Evolutionary conservation across 768 basidiomycete genomes (phyloP).

Genomic region (Suillus paluster): DNA sequence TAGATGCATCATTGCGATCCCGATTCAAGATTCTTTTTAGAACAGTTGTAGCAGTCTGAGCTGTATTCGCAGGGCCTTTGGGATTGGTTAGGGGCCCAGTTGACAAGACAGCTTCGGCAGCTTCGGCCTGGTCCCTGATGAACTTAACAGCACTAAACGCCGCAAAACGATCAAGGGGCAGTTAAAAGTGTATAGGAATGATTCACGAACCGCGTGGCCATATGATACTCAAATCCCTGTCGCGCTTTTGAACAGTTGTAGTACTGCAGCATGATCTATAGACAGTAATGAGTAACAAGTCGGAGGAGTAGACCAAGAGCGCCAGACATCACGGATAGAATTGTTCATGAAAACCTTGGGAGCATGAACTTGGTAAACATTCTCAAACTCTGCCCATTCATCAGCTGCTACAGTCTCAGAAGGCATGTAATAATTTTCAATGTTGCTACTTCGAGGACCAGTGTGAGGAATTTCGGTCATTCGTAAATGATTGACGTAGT

Average conservation of each 20-base stretch:
- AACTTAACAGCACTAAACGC: constrained; percentile 75
- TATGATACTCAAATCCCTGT: constrained; percentile 83
- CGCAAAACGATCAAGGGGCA: constrained; percentile 10
- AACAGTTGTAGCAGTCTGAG: constrained; percentile 70
- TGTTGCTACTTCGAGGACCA: constrained; percentile 34
- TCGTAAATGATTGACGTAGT: constrained; percentile 61
- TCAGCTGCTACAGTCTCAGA: constrained; percentile 66
- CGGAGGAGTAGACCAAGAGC: constrained; percentile 1
- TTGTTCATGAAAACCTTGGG: constrained; percentile 81
- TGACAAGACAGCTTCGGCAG: constrained; percentile 45
- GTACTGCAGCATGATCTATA: constrained; percentile 84
- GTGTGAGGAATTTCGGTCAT: constrained; percentile 45
- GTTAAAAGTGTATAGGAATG: constrained; percentile 12
- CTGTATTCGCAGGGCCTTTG: constrained; percentile 44
- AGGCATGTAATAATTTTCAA: constrained; percentile 65
- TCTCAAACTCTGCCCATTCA: constrained; percentile 84
- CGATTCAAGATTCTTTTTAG: constrained; percentile 67
- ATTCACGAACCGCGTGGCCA: constrained; percentile 73
- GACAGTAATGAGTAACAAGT: constrained; percentile 15
- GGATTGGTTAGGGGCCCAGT: constrained; percentile 20
- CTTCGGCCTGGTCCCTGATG: constrained; percentile 80
- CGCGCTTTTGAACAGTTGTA: constrained; percentile 81
- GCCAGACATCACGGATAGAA: constrained; percentile 74
- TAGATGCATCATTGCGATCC: constrained; percentile 50
- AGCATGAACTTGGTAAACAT: constrained; percentile 90